phyloP scores from a whole-genome alignment of 139 green algal genomes.

The Chlorella sp. region DNA sequence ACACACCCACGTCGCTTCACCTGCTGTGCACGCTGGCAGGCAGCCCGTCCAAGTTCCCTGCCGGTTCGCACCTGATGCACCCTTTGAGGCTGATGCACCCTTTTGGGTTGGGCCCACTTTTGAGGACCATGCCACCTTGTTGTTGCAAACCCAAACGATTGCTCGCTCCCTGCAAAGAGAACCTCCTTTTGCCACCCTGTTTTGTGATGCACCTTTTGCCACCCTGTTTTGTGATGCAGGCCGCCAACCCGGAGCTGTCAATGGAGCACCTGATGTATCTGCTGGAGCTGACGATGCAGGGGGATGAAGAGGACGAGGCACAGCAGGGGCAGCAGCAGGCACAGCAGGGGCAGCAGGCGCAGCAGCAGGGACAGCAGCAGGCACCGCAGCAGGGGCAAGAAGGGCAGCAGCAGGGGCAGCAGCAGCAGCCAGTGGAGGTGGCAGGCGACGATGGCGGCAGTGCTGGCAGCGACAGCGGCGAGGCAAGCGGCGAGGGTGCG shows the following conservation, averaged over 20 bases:
- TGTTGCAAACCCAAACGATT: too few species aligned
- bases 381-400: background rate
- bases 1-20: too few species aligned
- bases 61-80: too few species aligned
- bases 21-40: too few species aligned
- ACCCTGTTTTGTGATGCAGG: conserved; percentile 1
- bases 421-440: background rate
- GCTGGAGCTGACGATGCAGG: conserved; percentile 42
- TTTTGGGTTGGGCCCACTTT: too few species aligned
- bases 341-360: background rate
- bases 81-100: too few species aligned
- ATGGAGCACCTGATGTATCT: conserved; percentile 54
- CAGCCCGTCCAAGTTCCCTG: too few species aligned
- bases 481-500: background rate
- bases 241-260: conserved; percentile 56
- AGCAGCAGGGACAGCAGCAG: conserved; percentile 4
- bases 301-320: conserved; percentile 2
- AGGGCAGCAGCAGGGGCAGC: background rate
- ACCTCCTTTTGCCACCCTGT: background rate
- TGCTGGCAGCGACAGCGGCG: background rate
- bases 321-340: background rate
- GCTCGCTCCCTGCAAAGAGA: too few species aligned
- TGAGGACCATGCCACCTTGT: too few species aligned
- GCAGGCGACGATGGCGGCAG: background rate
- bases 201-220: background rate